Base-by-base conservation (phyloP, 2,329 filamentous ascomycete genomes). In the Aspergillus unguis region DNA sequence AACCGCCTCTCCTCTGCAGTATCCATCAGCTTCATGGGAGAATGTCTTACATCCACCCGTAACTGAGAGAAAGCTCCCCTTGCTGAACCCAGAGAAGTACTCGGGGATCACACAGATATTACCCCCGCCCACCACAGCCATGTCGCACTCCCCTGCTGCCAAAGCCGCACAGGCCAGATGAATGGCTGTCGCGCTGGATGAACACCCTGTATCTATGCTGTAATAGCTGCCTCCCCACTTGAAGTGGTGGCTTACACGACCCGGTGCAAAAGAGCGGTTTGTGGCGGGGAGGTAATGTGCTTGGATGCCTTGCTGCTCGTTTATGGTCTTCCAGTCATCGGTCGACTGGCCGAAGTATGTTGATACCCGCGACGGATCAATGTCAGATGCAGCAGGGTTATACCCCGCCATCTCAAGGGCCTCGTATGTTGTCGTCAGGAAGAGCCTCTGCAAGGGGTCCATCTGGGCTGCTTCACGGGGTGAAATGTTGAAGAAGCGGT, bases 151-250 rank as follows among this genome's bases (percentile, higher is more conserved):
- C 1, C 55, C 44, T 3, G 7, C 48, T 0, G 51, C 49, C 1
- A 70, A 17, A 0, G 60, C 62, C 5, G 51, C 17, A 29, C 67
- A 72, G 0, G 75, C 75, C 6, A 60, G 56, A 36, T 77, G 67
- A 0, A 77, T 60, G 0, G 70, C 69, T 2, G 72, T 70, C 0
- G 67, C 36, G 0, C 70, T 71, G 0, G 70, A 70, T 0, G 73
- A 74, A 49, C 73, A 76, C 0, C 69, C 72, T 0, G 69, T 73
- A 47, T 75, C 69, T 0, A 63, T n/a, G 11, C 35, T 36, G 5
- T 10, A 9, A 36, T n/a, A 6, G 7, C 8, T 5, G 8, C 35
- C 35, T 5, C 35, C 11, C 8, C 8, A 36, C 11, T 36, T 36
- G 35, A 36, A 36, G 35, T 36, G 11, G 11, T 36, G 11, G 6